phyloP scores from a whole-genome alignment of 2,329 filamentous ascomycete species.

The Colletotrichum viniferum region DNA sequence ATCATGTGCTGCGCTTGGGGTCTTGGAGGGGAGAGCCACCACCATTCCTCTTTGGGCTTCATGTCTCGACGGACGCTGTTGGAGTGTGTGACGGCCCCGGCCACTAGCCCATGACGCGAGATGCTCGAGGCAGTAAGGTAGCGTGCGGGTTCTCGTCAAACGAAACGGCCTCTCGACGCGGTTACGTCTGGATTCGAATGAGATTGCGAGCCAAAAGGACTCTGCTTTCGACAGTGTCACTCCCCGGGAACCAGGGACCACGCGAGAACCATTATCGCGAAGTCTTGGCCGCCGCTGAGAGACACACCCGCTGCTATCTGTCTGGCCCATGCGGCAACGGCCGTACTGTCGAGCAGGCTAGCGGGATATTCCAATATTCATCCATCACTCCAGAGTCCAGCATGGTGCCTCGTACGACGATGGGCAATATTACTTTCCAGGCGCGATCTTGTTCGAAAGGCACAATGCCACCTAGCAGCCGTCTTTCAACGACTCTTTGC shows the following conservation, averaged over 20 bases:
- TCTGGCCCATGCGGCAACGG: neutral
- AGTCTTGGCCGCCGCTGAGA: neutral
- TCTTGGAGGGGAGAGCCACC: slow-evolving; percentile 19
- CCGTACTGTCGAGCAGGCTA: neutral
- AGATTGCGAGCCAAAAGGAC: neutral
- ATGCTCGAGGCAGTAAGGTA: neutral
- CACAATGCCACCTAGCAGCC: neutral
- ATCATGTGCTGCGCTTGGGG: neutral
- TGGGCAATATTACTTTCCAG: neutral
- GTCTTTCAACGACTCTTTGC: neutral
- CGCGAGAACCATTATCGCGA: neutral
- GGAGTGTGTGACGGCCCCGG: neutral
- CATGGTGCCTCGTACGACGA: neutral
- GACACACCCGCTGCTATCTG: neutral
- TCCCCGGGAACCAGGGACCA: neutral
- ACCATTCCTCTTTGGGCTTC: slow-evolving; percentile 15
- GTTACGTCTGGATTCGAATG: neutral
- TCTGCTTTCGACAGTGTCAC: neutral
- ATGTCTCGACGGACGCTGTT: slow-evolving; percentile 20
- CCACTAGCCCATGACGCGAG: neutral
- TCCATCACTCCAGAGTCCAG: neutral
- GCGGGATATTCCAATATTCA: neutral
- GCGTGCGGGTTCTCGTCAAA: slow-evolving; percentile 6
- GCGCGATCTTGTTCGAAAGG: neutral
- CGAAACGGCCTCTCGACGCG: neutral